Base-by-base conservation (phyloP, 345 rosid species). In the Rhodamnia argentea region DNA sequence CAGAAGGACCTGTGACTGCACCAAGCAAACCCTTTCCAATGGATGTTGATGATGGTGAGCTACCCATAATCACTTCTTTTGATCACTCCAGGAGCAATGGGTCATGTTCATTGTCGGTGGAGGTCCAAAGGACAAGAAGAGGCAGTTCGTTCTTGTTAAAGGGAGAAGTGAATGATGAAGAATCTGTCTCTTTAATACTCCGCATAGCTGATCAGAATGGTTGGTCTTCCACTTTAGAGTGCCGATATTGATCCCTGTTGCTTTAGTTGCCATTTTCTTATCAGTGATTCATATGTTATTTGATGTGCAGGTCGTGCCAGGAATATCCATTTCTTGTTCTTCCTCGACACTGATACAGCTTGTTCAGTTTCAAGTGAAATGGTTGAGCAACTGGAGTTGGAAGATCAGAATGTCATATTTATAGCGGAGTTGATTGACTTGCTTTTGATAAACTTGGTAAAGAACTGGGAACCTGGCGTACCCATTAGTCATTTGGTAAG, bases 381-480 rank as follows among this genome's bases (percentile, higher is more conserved):
- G 99, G 98, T 93, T 85, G 99, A 94, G 90, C 96, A 96, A 86
- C 95, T 97, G 74, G 96, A 94, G 90, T 86, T 96, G 81, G 92
- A 92, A 58, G 92, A 92, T 86, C 96, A 95, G 86, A 91, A 96
- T 86, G 96, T 95, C 47, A 88, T 89, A 58, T 92, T 94, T 85
- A 95, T 97, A 84, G 96, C 98, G 58, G 98, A 95, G 58, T 84
- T 96, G 91, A 95, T 94, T 51, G 98, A 95, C 89, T 87, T 91
- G 86, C 88, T 96, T 87, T 91, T 96, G 12, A 62, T 91, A 74
- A 94, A 92, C 89, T 88, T 96, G 60, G 89, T 91, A 88, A 92
- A 93, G 50, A 55, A 83, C 70, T 92, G 95, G 98, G 89, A 90
- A 86, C 90, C 93, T 11, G 92, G 91, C 83, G 91, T 92, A 52